Evolutionary conservation across 495 filamentous ascomycete species (phyloP).

Genomic region (Tuber borchii): DNA sequence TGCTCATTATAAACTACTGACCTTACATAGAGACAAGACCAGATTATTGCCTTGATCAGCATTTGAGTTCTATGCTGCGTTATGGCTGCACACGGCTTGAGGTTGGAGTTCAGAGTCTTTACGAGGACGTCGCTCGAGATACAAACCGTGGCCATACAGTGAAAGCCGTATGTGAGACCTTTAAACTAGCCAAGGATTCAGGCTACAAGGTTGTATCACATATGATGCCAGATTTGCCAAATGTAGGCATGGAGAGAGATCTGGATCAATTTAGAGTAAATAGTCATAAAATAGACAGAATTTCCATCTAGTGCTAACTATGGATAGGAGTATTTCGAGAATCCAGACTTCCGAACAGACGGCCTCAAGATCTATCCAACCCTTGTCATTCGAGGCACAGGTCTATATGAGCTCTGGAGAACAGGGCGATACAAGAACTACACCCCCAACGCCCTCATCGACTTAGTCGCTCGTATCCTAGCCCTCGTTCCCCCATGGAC

Average conservation of each 20-base stretch:
- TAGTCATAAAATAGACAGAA: neutral
- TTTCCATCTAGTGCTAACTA: neutral
- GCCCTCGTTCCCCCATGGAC: slow-evolving; percentile 96
- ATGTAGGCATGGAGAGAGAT: slow-evolving; percentile 97
- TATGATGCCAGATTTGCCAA: slow-evolving; percentile 99
- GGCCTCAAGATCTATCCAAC: slow-evolving; percentile 98
- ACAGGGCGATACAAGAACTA: slow-evolving; percentile 98
- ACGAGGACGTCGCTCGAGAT: slow-evolving; percentile 96
- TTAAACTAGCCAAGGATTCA: slow-evolving; percentile 89
- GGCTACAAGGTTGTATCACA: slow-evolving; percentile 98
- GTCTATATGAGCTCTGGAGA: slow-evolving; percentile 93
- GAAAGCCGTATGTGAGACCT: slow-evolving; percentile 86
- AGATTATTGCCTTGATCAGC: slow-evolving; percentile 89
- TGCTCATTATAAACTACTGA: slow-evolving; percentile 6
- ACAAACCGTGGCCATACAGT: slow-evolving; percentile 97
- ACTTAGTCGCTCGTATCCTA: slow-evolving; percentile 89
- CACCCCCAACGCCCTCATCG: slow-evolving; percentile 90
- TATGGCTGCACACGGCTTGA: slow-evolving; percentile 95
- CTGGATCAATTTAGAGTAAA: slow-evolving; percentile 74
- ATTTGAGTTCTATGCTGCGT: slow-evolving; percentile 86
- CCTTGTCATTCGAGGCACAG: slow-evolving; percentile 92
- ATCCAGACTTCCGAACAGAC: slow-evolving; percentile 93
- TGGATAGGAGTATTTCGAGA: slow-evolving; percentile 79
- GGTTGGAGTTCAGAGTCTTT: slow-evolving; percentile 90
- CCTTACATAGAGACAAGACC: slow-evolving; percentile 65